Percentiles rank a stretch among this genome's conserved stretches.
These are phyloP conservation scores for Monosporascus sp. DNA, from an alignment of 2,329 filamentous ascomycete genomes.

Conservation along the genomic window DNA sequence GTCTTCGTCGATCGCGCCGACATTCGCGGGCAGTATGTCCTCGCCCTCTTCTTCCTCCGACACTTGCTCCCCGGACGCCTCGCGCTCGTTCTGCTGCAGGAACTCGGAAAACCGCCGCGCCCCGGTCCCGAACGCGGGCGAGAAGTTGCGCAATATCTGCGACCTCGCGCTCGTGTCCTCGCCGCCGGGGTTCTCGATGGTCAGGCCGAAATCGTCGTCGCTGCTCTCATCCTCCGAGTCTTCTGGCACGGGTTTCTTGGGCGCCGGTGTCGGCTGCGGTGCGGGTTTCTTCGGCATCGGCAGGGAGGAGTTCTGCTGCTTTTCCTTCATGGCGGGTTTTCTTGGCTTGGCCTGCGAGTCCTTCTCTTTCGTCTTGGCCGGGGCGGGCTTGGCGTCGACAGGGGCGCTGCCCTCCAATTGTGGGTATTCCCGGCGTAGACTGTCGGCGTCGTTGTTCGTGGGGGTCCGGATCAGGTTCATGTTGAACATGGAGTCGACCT, in stretches of 20 bases:
- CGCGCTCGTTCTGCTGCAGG: constrained; percentile 33
- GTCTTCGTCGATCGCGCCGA: constrained; percentile 25
- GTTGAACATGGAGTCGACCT: constrained; percentile 73
- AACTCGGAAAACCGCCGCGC: constrained; percentile 49
- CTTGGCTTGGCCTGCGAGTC: constrained; percentile 2
- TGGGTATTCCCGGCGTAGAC: constrained; percentile 60
- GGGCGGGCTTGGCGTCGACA: background rate
- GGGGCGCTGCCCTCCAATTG: constrained; percentile 47
- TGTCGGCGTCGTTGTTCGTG: constrained; percentile 55
- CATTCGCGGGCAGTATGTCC: constrained; percentile 40
- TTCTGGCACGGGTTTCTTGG: constrained; percentile 27
- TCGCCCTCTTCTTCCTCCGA: constrained; percentile 33
- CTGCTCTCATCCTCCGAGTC: constrained; percentile 43
- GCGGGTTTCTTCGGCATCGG: constrained; percentile 18
- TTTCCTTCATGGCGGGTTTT: background rate
- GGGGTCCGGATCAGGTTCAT: constrained; percentile 77
- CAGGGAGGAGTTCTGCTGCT: background rate
- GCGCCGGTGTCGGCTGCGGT: constrained; percentile 12
- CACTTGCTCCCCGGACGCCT: constrained; percentile 5
- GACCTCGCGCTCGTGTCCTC: constrained; percentile 27
- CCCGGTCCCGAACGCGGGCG: constrained; percentile 39
- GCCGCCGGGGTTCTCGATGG: constrained; percentile 55
- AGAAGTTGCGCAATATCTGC: constrained; percentile 33
- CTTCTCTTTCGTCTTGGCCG: constrained; percentile 10
- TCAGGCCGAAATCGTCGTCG: constrained; percentile 52